A percentile compares a stretch with the other conserved stretches of the same genome.
phyloP scores from a whole-genome alignment of 2,329 filamentous ascomycete genomes.

The Cladosporium sphaerospermum region DNA sequence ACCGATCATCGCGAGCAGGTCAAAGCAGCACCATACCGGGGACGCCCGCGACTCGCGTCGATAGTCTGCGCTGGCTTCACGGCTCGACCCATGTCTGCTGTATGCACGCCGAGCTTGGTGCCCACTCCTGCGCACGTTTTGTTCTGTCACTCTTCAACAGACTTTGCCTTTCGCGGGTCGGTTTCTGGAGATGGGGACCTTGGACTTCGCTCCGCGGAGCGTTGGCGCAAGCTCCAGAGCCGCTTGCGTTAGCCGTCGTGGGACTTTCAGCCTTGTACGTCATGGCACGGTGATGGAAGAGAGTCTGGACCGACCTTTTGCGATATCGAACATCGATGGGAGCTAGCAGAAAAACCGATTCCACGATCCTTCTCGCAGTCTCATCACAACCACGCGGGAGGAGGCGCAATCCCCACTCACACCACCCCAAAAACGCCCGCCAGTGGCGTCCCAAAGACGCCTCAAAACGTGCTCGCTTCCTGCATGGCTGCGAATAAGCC shows the following conservation, averaged over 20 bases:
- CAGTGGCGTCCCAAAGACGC: not conserved
- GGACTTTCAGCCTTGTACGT: slow-evolving; percentile 8
- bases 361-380: not conserved
- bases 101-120: too few species aligned
- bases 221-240: not conserved
- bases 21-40: too few species aligned
- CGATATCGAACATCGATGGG: not conserved
- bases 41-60: too few species aligned
- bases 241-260: not conserved
- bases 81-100: not conserved
- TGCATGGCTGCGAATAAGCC: too few species aligned
- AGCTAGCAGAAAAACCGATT: not conserved
- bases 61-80: too few species aligned
- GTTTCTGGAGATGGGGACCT: not conserved
- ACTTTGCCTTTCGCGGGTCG: too few species aligned
- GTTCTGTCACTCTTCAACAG: too few species aligned
- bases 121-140: too few species aligned
- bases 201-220: not conserved
- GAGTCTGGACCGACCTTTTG: not conserved
- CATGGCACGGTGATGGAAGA: not conserved
- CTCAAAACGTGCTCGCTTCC: not conserved
- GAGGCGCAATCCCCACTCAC: not conserved
- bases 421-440: not conserved
- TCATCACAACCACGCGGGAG: not conserved
- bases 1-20: too few species aligned